Conservation (phyloP, 106 monocot species). For the Xerophyta viscosa region DNA sequence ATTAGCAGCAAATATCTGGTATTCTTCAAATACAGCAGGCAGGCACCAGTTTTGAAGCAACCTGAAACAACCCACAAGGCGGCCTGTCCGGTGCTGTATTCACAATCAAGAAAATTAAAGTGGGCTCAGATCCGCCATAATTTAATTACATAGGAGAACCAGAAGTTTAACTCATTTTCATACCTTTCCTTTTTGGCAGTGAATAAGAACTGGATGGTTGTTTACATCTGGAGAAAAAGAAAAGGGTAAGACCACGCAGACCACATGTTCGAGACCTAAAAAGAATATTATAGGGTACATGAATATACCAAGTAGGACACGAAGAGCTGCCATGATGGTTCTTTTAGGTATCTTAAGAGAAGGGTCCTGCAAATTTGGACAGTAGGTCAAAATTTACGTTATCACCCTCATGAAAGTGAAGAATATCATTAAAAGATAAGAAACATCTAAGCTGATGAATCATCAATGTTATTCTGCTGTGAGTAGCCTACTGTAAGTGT, state of each 20-base stretch:
- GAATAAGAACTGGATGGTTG: constrained; percentile 75
- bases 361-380: constrained; percentile 45
- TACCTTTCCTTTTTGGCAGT: constrained; percentile 93
- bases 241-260: constrained; percentile 3
- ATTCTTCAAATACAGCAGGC: constrained; percentile 67
- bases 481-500: no score
- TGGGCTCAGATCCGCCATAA: neutral
- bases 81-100: constrained; percentile 79
- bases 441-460: no score
- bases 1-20: constrained; percentile 39
- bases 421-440: no score
- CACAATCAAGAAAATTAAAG: neutral
- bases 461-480: no score
- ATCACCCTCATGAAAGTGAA: no score
- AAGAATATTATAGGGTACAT: neutral
- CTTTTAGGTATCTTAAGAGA: constrained; percentile 32
- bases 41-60: constrained; percentile 72
- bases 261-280: constrained; percentile 1
- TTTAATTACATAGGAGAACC: no score
- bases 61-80: constrained; percentile 88
- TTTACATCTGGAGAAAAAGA: constrained; percentile 45
- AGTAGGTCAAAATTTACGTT: no score
- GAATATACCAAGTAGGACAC: constrained; percentile 53
- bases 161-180: neutral
- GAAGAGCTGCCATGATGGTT: constrained; percentile 61